Conservation (phyloP, 495 filamentous ascomycete species). For the Hamigera avellanea region DNA sequence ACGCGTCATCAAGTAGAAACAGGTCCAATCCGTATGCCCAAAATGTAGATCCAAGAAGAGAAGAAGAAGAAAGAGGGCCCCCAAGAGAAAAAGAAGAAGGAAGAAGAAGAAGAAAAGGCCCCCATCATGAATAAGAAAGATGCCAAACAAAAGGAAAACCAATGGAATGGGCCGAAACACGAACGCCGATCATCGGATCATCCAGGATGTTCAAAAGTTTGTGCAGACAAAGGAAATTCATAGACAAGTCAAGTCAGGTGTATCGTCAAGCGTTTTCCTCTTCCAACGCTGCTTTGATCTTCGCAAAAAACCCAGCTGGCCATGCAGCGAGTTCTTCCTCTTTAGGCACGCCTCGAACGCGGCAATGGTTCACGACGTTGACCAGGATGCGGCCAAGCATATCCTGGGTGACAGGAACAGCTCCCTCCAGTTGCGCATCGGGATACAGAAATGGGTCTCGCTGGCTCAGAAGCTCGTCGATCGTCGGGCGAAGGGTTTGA, state of each 20-base stretch:
- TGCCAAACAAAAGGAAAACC: conserved; percentile 2
- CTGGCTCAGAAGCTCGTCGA: conserved; percentile 58
- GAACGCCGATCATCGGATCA: conserved; percentile 10
- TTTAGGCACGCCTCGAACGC: conserved; percentile 51
- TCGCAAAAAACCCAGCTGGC: conserved; percentile 55
- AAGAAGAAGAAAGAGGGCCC: conserved; percentile 4
- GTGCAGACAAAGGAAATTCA: conserved; percentile 5
- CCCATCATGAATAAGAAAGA: neutral
- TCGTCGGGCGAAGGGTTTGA: conserved; percentile 62
- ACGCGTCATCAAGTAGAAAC: conserved; percentile 2
- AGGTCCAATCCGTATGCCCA: neutral
- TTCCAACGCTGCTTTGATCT: conserved; percentile 52
- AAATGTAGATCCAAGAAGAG: conserved; percentile 1
- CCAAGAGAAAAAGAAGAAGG: conserved; percentile 5
- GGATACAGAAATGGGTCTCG: conserved; percentile 78
- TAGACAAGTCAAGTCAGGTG: conserved; percentile 11
- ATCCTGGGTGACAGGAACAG: conserved; percentile 64
- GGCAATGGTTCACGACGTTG: conserved; percentile 65
- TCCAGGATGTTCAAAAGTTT: conserved; percentile 6
- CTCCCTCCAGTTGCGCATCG: conserved; percentile 46
- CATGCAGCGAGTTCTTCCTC: conserved; percentile 61
- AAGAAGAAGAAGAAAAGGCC: neutral
- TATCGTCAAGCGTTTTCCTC: conserved; percentile 27
- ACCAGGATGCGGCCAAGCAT: conserved; percentile 63
- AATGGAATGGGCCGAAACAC: neutral